phyloP scores from a whole-genome alignment of 2,329 filamentous ascomycete species.

The Lecanicillium sp. region DNA sequence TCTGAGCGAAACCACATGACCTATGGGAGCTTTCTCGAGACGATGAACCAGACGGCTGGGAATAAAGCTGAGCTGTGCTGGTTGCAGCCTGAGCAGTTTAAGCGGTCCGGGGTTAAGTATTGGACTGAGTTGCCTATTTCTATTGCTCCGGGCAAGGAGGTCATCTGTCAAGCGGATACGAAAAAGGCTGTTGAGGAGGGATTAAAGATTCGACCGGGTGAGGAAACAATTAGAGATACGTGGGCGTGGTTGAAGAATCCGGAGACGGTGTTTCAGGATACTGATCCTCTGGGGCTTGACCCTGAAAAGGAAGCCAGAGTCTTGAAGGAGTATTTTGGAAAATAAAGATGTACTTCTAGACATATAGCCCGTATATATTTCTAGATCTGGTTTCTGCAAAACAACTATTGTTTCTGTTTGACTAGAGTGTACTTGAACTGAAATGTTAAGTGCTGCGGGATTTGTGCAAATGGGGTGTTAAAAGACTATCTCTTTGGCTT shows the following conservation, averaged over 20 bases:
- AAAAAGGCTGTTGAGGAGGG: constrained; percentile 4
- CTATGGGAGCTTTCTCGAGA: constrained; percentile 4
- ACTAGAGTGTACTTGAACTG: no score
- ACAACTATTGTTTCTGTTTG: no score
- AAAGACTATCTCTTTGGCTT: no score
- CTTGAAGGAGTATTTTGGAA: neutral
- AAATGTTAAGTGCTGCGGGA: no score
- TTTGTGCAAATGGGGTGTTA: no score
- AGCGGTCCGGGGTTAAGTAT: neutral
- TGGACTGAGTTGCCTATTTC: constrained; percentile 9
- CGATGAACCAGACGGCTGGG: constrained; percentile 1
- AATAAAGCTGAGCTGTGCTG: constrained; percentile 7
- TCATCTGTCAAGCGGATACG: constrained; percentile 1
- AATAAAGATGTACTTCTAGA: neutral
- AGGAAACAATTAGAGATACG: constrained; percentile 8
- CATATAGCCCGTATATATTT: neutral
- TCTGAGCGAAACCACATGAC: constrained; percentile 2
- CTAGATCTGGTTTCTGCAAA: no score
- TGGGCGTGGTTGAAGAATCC: constrained; percentile 8
- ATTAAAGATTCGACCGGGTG: constrained; percentile 5
- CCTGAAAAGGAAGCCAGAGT: neutral
- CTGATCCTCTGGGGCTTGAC: neutral
- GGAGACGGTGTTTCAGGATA: neutral
- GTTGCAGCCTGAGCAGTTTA: constrained; percentile 7
- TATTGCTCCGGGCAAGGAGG: neutral